These are phyloP conservation scores for Ganoderma sinense DNA, from an alignment of 1,284 basidiomycete species.

Conservation along the genomic window DNA sequence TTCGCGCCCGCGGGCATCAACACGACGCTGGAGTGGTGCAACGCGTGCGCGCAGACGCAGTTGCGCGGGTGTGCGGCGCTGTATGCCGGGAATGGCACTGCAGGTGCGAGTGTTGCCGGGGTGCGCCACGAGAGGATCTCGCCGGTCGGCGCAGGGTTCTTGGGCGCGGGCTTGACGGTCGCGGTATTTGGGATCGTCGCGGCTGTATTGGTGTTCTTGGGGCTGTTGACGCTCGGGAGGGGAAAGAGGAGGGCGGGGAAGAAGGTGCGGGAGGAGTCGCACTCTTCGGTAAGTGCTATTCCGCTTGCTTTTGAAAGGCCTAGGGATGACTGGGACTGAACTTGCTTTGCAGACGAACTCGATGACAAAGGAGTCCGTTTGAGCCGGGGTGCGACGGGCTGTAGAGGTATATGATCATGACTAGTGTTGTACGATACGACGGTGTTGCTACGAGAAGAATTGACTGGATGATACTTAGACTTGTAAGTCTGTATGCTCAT, in stretches of 20 bases:
- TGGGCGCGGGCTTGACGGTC: constrained; percentile 67
- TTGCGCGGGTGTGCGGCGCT: constrained; percentile 65
- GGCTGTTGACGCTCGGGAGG: constrained; percentile 50
- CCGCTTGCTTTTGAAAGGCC: no score
- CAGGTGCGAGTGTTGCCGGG: constrained; percentile 27
- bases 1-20: constrained; percentile 62
- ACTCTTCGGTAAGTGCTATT: constrained; percentile 17
- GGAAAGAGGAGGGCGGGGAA: not conserved
- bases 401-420: not conserved
- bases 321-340: not conserved
- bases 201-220: constrained; percentile 51
- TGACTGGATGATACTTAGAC: not conserved
- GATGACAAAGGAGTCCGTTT: constrained; percentile 23
- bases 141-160: constrained; percentile 68
- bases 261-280: constrained; percentile 14
- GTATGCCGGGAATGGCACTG: constrained; percentile 43
- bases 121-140: constrained; percentile 50
- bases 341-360: constrained; percentile 18
- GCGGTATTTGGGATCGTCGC: constrained; percentile 51
- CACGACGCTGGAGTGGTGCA: constrained; percentile 65
- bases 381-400: not conserved
- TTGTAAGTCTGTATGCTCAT: not conserved
- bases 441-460: not conserved
- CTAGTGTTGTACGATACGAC: not conserved
- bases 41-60: constrained; percentile 59